A percentile compares a stretch with the other conserved stretches of the same genome.
phyloP scores from a whole-genome alignment of 1,139 yeast genomes.

The Nakaseomyces delphensis region DNA sequence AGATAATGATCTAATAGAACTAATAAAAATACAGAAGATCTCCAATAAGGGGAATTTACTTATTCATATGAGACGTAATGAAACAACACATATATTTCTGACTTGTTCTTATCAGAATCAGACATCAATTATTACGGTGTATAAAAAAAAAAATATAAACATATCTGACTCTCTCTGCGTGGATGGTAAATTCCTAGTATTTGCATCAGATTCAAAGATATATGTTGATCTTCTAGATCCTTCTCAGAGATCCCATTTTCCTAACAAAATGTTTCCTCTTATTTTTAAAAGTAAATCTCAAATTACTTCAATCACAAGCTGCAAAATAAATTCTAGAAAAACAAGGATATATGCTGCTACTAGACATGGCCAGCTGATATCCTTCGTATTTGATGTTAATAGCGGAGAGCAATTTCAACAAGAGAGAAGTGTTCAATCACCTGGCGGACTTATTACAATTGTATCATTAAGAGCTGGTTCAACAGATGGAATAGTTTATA shows the following conservation, averaged over 20 bases:
- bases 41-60: background rate
- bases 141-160: background rate
- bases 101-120: background rate
- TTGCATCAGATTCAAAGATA: background rate
- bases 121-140: background rate
- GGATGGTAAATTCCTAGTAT: background rate
- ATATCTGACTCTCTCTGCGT: background rate
- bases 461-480: slow-evolving; percentile 1
- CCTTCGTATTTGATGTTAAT: background rate
- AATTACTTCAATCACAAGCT: background rate
- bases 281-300: background rate
- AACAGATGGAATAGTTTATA: slow-evolving; percentile 1
- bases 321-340: background rate
- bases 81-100: background rate
- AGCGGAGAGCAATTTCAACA: background rate
- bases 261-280: background rate
- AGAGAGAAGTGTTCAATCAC: background rate
- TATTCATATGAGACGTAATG: slow-evolving; percentile 2
- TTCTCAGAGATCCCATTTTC: background rate
- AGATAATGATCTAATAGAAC: background rate
- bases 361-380: background rate
- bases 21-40: background rate
- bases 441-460: background rate
- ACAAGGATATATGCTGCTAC: background rate
- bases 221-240: background rate